Conservation (phyloP, 1,284 basidiomycete species). For the Leccinum holopus region DNA sequence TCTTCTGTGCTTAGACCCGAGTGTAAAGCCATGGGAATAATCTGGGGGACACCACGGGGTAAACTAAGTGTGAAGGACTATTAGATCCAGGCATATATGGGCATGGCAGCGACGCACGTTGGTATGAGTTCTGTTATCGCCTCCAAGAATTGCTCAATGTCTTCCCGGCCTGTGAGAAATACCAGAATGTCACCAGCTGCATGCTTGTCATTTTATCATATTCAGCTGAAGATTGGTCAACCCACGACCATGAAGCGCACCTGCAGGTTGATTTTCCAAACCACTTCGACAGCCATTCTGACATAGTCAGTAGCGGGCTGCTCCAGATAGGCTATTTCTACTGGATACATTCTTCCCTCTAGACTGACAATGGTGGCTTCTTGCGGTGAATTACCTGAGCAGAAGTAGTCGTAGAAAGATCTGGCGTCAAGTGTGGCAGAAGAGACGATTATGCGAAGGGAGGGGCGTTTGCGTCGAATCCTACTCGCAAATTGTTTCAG, state of each 20-base stretch:
- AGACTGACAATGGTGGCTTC: constrained; percentile 83
- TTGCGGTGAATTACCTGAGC: constrained; percentile 45
- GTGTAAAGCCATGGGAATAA: constrained; percentile 80
- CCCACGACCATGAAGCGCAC: constrained; percentile 39
- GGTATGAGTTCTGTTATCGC: constrained; percentile 76
- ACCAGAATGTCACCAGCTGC: constrained; percentile 88
- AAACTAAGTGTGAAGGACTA: constrained; percentile 45
- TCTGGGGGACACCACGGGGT: constrained; percentile 57
- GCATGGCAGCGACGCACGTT: constrained; percentile 46
- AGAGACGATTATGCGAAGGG: constrained; percentile 87
- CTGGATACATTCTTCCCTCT: constrained; percentile 91
- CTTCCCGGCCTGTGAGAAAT: constrained; percentile 95
- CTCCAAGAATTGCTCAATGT: constrained; percentile 89
- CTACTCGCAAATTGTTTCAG: constrained; percentile 39
- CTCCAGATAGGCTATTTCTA: constrained; percentile 76
- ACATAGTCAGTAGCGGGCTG: constrained; percentile 82
- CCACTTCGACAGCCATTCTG: constrained; percentile 77
- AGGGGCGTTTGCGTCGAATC: constrained; percentile 86
- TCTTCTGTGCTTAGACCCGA: constrained; percentile 86
- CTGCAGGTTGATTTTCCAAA: constrained; percentile 84
- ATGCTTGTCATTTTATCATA: constrained; percentile 41
- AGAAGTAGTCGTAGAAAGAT: constrained; percentile 88
- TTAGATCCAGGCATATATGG: constrained; percentile 9
- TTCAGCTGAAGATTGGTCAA: constrained; percentile 2
- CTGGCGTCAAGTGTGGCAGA: constrained; percentile 95